Conservation (phyloP, 345 rosid species). For the Rhizophora apiculata region DNA sequence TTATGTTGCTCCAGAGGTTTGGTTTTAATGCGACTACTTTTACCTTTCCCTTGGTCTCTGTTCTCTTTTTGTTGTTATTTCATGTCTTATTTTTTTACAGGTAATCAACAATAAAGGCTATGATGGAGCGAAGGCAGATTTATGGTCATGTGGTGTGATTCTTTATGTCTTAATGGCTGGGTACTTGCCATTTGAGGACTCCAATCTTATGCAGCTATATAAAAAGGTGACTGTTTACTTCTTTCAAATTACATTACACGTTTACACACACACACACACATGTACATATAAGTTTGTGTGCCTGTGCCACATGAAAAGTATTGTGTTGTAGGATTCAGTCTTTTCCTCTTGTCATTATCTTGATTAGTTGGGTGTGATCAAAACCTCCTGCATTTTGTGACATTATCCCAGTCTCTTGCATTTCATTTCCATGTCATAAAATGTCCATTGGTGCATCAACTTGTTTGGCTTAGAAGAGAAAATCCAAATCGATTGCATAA, state of each 20-base stretch:
- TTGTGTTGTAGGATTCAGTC: no score
- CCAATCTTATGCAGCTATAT: constrained; percentile 70
- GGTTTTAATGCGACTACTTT: constrained; percentile 13
- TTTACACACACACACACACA: no score
- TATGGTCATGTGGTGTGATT: constrained; percentile 98
- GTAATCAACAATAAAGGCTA: constrained; percentile 93
- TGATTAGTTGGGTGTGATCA: no score
- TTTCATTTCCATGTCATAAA: no score
- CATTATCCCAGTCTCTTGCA: no score
- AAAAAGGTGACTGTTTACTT: constrained; percentile 52
- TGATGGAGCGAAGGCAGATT: constrained; percentile 93
- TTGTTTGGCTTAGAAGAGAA: no score
- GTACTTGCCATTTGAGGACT: constrained; percentile 85
- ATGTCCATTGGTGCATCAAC: no score
- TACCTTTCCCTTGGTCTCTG: not conserved
- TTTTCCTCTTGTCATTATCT: no score
- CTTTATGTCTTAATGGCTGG: constrained; percentile 96
- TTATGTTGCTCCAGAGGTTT: constrained; percentile 99
- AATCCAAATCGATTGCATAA: no score
- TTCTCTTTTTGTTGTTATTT: constrained; percentile 16
- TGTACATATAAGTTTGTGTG: no score
- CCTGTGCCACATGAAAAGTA: no score
- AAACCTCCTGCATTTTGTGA: no score
- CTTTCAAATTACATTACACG: not conserved
- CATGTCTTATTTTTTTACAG: constrained; percentile 30